Evolutionary conservation across 306 rosid species (phyloP).

Genomic region (Trifolium repens): DNA sequence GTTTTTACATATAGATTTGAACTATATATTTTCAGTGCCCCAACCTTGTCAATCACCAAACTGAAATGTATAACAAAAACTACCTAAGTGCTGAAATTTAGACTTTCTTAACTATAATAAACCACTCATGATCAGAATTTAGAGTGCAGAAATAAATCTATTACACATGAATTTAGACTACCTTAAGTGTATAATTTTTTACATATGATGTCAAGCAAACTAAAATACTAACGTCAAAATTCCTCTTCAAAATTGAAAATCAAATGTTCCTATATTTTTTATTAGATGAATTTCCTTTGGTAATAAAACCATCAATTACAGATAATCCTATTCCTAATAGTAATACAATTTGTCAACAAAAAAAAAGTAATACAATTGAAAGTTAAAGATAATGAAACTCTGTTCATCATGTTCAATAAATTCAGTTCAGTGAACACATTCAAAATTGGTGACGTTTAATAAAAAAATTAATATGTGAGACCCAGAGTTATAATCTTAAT

Average conservation of each 20-base stretch:
- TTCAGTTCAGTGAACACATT: neutral
- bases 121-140: too few relatives aligned
- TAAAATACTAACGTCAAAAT: neutral
- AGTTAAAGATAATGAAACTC: neutral
- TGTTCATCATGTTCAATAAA: slow-evolving; percentile 15
- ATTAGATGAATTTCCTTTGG: neutral
- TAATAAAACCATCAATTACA: neutral
- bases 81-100: too few relatives aligned
- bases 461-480: neutral
- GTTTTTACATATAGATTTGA: too few relatives aligned
- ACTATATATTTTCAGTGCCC: too few relatives aligned
- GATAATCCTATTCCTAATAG: neutral
- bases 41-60: too few relatives aligned
- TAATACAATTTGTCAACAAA: too few relatives aligned
- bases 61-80: too few relatives aligned
- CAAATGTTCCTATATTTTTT: neutral
- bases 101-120: too few relatives aligned
- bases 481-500: too few relatives aligned
- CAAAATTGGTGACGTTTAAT: neutral
- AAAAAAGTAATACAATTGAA: neutral
- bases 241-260: neutral
- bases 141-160: too few relatives aligned
- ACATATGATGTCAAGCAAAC: neutral
- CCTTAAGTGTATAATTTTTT: too few relatives aligned
- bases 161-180: too few relatives aligned